Conservation (phyloP, 306 rosid genomes). For the Fagus sylvatica region DNA sequence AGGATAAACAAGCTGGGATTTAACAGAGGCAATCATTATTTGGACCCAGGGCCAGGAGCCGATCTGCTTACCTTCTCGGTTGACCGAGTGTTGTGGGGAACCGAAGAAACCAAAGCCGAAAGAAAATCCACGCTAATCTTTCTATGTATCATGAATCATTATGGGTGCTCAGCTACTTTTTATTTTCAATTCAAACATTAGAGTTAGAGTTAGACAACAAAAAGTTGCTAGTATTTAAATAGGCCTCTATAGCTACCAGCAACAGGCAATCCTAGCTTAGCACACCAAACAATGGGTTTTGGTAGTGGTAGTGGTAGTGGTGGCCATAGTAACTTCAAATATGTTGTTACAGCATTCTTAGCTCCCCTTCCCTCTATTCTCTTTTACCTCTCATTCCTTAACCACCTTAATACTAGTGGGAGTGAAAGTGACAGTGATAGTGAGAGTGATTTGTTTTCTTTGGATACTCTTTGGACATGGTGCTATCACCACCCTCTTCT, state of each 20-base stretch:
- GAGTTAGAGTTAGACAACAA: background rate
- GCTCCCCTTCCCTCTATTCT: slow-evolving; percentile 78
- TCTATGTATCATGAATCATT: too few species aligned
- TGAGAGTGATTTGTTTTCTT: slow-evolving; percentile 19
- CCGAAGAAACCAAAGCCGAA: too few species aligned
- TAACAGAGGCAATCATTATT: background rate
- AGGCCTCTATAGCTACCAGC: background rate
- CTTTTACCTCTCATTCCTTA: slow-evolving; percentile 62
- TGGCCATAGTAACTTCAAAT: slow-evolving; percentile 48
- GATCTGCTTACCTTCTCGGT: too few species aligned
- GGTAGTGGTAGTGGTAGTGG: background rate
- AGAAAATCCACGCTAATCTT: too few species aligned
- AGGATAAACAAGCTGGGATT: background rate
- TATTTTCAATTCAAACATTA: background rate
- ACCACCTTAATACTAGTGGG: slow-evolving; percentile 14
- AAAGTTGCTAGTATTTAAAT: background rate
- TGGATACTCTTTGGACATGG: slow-evolving; percentile 63
- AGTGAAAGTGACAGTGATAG: background rate
- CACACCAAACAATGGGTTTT: slow-evolving; percentile 26
- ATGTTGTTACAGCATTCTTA: slow-evolving; percentile 53
- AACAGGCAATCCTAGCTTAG: background rate
- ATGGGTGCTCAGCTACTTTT: too few species aligned
- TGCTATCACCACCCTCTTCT: slow-evolving; percentile 82
- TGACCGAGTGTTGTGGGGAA: too few species aligned
- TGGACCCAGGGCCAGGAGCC: background rate